Percentiles rank a stretch among this genome's conserved stretches.
Conservation (phyloP, 495 filamentous ascomycete species). For the Eremomyces bilateralis region DNA sequence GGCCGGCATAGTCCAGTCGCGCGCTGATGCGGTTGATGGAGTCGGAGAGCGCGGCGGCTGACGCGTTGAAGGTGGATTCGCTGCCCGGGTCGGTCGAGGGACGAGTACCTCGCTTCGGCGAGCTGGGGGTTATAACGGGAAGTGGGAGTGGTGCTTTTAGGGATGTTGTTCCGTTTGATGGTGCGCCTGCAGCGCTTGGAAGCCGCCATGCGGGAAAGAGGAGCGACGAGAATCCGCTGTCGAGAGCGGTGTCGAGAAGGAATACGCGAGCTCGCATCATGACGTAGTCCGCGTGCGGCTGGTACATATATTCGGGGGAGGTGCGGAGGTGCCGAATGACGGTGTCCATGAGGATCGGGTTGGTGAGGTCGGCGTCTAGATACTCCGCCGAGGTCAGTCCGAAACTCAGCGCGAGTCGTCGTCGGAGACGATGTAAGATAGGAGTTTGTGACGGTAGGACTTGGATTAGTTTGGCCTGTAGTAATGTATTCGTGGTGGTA, state of each 20-base stretch:
- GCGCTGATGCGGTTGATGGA: slow-evolving; percentile 44
- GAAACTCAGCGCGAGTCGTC: slow-evolving; percentile 52
- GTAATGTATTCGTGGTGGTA: slow-evolving; percentile 25
- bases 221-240: slow-evolving; percentile 26
- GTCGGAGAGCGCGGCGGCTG: slow-evolving; percentile 42
- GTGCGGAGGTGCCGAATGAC: slow-evolving; percentile 6
- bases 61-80: slow-evolving; percentile 37
- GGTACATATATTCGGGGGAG: slow-evolving; percentile 24
- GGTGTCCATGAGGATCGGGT: slow-evolving; percentile 7
- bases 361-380: slow-evolving; percentile 18
- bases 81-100: slow-evolving; percentile 1
- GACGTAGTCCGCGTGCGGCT: slow-evolving; percentile 38
- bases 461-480: slow-evolving; percentile 38
- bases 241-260: slow-evolving; percentile 54
- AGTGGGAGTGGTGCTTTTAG: background rate
- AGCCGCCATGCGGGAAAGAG: background rate
- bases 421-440: slow-evolving; percentile 37
- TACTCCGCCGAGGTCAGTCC: slow-evolving; percentile 20
- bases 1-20: slow-evolving; percentile 52
- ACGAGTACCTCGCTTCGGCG: background rate
- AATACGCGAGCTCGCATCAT: slow-evolving; percentile 37
- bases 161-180: background rate
- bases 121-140: background rate
- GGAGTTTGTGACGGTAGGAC: slow-evolving; percentile 19
- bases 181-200: background rate